These are phyloP conservation scores for Aureobasidium sp. DNA, from an alignment of 2,329 filamentous ascomycete genomes.

Conservation along the genomic window DNA sequence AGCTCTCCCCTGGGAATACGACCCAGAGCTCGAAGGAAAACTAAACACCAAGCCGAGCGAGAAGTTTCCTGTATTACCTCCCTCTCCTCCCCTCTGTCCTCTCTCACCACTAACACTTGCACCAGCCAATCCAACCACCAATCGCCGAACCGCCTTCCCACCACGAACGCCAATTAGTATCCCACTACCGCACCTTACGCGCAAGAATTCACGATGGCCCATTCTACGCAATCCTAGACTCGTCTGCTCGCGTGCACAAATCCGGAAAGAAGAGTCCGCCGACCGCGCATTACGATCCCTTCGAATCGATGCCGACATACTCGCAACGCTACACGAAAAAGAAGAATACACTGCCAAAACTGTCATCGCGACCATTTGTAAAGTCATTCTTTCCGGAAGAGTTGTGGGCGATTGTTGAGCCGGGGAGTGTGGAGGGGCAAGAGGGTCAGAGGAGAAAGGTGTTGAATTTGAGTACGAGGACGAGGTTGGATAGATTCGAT, in stretches of 20 bases:
- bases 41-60: conserved; percentile 30
- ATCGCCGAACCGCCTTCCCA: conserved; percentile 33
- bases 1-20: conserved; percentile 35
- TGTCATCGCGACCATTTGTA: conserved; percentile 43
- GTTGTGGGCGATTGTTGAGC: conserved; percentile 47
- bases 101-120: background rate
- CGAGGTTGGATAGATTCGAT: conserved; percentile 20
- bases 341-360: conserved; percentile 45
- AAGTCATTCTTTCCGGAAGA: conserved; percentile 52
- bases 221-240: conserved; percentile 48
- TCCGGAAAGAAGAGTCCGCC: conserved; percentile 13
- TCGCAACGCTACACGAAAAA: conserved; percentile 48
- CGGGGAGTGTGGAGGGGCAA: conserved; percentile 22
- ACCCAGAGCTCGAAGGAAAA: conserved; percentile 29
- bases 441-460: background rate
- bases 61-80: conserved; percentile 29
- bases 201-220: conserved; percentile 51
- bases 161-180: conserved; percentile 41
- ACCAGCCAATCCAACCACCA: conserved; percentile 24
- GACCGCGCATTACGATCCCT: conserved; percentile 49
- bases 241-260: conserved; percentile 38
- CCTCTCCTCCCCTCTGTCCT: background rate
- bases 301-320: conserved; percentile 54
- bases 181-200: conserved; percentile 44
- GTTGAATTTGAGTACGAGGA: conserved; percentile 4